Base-by-base conservation (phyloP, 169 alveolate genomes). In the Plasmodium malariae region DNA sequence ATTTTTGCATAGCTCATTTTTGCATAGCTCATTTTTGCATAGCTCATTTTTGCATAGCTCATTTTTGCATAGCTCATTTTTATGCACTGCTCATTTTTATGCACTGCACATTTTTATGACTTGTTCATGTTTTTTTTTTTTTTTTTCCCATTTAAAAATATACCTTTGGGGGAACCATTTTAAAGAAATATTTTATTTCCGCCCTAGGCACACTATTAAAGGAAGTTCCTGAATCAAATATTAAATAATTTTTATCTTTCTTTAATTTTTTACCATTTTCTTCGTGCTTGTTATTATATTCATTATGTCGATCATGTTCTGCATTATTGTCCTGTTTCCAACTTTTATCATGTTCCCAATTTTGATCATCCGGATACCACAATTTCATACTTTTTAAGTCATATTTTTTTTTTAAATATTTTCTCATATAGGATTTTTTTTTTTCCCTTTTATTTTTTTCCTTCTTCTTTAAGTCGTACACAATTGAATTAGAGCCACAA, bases 161-260 rank as follows among this genome's bases (percentile, higher is more conserved):
- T 68, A 59, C 78, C 69, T 54, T 62, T 78, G 96, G 92, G 37
- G 95, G 95, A 34, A 95, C 89, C 65, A 71, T 45, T 2, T 86
- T 89, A 68, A 88, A 67, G 28, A 94, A 95, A 60, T 74, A 71
- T 24, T 60, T 49, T 69, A 95, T 90, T 59, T 95, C 96, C 24
- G 67, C 85, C 45, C 94, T 92, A 4, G 98, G 98, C 74, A 96
- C 88, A 43, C 97, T 96, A 68, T 95, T 96, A 78, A 94, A 96
- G 69, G 96, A 92, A 0, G 98, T 96, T 12, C 98, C 98, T n/a
- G 98, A 95, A 71, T 96, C 98, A 45, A 96, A 93, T 34, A 96
- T 94, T 14, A 96, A 95, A 88, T 96, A 96, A 43, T 95, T 94
- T 24, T 94, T 88, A 9, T 93, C 87, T 14, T 51, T 36, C 11